These are phyloP conservation scores for Salix caprea DNA, from an alignment of 345 rosid genomes.

Conservation along the genomic window DNA sequence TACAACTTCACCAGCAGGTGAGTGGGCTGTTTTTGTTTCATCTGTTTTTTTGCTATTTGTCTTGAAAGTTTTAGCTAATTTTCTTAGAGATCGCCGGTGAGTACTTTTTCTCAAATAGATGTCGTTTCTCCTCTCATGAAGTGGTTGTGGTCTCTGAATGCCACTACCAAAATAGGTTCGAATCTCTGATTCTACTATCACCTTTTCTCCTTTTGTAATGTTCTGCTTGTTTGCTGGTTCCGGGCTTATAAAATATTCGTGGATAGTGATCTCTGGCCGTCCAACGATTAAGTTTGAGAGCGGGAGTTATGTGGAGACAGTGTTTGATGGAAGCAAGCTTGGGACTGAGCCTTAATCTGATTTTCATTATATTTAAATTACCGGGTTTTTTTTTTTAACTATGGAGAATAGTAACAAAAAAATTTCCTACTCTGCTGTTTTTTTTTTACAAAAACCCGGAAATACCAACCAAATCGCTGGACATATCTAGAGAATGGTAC, in stretches of 20 bases:
- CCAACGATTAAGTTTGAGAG: constrained; percentile 90
- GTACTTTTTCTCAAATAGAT: constrained; percentile 43
- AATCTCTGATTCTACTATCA: constrained; percentile 10
- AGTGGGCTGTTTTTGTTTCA: constrained; percentile 31
- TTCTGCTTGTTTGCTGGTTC: not conserved
- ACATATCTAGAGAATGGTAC: not conserved
- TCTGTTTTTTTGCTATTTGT: not conserved
- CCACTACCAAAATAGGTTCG: constrained; percentile 82
- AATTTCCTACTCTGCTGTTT: too few relatives aligned
- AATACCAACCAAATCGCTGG: not conserved
- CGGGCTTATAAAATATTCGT: not conserved
- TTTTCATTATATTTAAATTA: too few relatives aligned
- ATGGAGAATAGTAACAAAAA: too few relatives aligned
- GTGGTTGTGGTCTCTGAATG: constrained; percentile 86
- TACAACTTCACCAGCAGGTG: constrained; percentile 77
- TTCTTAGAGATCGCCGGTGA: constrained; percentile 65
- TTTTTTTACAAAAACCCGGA: too few relatives aligned
- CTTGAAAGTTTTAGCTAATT: constrained; percentile 10
- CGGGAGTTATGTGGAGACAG: constrained; percentile 80
- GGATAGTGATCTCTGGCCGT: constrained; percentile 66
- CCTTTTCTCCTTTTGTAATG: not conserved
- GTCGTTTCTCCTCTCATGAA: constrained; percentile 64
- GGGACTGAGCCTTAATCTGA: constrained; percentile 46
- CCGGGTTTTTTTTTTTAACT: too few relatives aligned
- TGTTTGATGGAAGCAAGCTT: constrained; percentile 96